Evolutionary conservation across 2,329 filamentous ascomycete species (phyloP).

Genomic region (Sporothrix brunneoviolacea): DNA sequence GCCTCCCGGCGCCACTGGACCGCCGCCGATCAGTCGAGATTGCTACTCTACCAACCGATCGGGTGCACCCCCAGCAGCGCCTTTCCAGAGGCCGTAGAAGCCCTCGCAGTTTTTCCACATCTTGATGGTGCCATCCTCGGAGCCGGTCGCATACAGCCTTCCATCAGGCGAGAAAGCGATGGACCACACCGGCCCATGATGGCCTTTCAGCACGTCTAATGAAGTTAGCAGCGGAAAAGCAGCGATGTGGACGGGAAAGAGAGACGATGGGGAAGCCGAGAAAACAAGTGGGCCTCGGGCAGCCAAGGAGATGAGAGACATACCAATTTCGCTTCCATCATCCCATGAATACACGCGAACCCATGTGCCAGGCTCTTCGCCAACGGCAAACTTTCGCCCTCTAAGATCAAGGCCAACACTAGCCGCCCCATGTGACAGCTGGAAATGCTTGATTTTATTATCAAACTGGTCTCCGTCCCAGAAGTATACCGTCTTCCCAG

Average conservation of each 20-base stretch:
- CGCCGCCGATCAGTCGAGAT: slow-evolving; percentile 14
- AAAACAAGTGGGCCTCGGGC: not conserved
- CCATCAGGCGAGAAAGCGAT: slow-evolving; percentile 91
- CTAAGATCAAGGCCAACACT: slow-evolving; percentile 83
- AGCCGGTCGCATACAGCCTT: slow-evolving; percentile 91
- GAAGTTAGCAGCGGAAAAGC: not conserved
- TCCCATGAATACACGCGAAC: slow-evolving; percentile 92
- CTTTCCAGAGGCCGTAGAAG: slow-evolving; percentile 57
- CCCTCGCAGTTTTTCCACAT: slow-evolving; percentile 69
- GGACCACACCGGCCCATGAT: slow-evolving; percentile 96
- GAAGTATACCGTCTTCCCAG: slow-evolving; percentile 91
- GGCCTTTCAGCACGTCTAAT: slow-evolving; percentile 85
- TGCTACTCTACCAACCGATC: slow-evolving; percentile 34
- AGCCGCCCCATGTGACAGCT: slow-evolving; percentile 77
- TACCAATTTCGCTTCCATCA: slow-evolving; percentile 69
- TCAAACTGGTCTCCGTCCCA: slow-evolving; percentile 71
- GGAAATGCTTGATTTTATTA: slow-evolving; percentile 68
- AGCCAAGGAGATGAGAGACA: slow-evolving; percentile 21
- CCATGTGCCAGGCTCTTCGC: slow-evolving; percentile 90
- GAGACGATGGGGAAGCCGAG: not conserved
- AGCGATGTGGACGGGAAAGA: too few species aligned
- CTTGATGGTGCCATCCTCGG: slow-evolving; percentile 96
- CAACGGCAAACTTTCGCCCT: slow-evolving; percentile 78
- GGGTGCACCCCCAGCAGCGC: slow-evolving; percentile 27
- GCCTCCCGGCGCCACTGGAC: not conserved